A percentile compares a stretch with the other conserved stretches of the same genome.
Evolutionary conservation across 495 filamentous ascomycete genomes (phyloP).

Genomic region (Poronia punctata): DNA sequence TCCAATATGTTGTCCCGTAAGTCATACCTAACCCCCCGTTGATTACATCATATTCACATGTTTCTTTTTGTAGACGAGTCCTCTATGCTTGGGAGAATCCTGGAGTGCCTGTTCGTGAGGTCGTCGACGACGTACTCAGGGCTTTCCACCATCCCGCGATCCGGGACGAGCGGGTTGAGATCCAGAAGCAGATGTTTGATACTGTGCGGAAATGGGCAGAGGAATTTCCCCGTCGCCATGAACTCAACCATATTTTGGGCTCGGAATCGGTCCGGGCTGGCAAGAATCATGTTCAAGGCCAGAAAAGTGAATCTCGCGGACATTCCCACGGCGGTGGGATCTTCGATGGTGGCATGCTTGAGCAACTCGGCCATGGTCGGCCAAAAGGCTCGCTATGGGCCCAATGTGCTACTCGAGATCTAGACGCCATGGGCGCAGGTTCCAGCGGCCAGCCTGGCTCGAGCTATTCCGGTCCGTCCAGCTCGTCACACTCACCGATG

Average conservation of each 20-base stretch:
- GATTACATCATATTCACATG: background rate
- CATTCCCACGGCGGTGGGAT: constrained; percentile 35
- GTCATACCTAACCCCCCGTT: constrained; percentile 8
- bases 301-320: constrained; percentile 12
- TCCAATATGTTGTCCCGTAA: constrained; percentile 75
- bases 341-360: constrained; percentile 28
- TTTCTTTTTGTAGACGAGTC: constrained; percentile 45
- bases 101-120: constrained; percentile 67
- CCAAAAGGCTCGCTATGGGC: constrained; percentile 44
- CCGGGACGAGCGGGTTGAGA: constrained; percentile 61
- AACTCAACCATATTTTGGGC: constrained; percentile 62
- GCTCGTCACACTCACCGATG: constrained; percentile 13
- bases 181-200: constrained; percentile 80
- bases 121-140: constrained; percentile 65
- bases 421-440: constrained; percentile 28
- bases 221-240: constrained; percentile 53
- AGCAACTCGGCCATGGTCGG: constrained; percentile 43
- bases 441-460: constrained; percentile 10
- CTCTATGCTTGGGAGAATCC: constrained; percentile 88
- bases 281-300: constrained; percentile 57
- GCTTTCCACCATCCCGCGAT: constrained; percentile 88
- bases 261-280: constrained; percentile 75
- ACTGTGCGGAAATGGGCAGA: constrained; percentile 72
- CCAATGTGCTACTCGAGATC: constrained; percentile 39
- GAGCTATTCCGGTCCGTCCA: constrained; percentile 14